A percentile compares a stretch with the other conserved stretches of the same genome.
Conservation (phyloP, 805 yeast species). For the Metschnikowia picachoensis region DNA sequence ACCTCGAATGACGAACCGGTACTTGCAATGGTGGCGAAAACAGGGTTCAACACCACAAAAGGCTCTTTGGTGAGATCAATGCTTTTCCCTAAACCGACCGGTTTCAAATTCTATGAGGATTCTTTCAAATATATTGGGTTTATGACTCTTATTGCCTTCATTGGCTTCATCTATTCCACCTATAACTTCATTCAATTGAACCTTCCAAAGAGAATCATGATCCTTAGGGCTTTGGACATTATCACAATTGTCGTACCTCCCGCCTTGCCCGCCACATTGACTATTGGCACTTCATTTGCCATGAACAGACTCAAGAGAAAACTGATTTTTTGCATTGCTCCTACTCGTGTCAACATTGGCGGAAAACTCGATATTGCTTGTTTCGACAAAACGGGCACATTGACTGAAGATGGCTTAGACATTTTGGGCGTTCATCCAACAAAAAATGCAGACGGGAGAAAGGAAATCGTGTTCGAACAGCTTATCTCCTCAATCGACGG, state of each 20-base stretch:
- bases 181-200: slow-evolving; percentile 77
- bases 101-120: slow-evolving; percentile 89
- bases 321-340: slow-evolving; percentile 84
- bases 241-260: slow-evolving; percentile 98
- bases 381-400: slow-evolving; percentile 96
- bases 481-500: slow-evolving; percentile 16
- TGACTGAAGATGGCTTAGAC: slow-evolving; percentile 95
- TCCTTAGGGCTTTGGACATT: slow-evolving; percentile 86
- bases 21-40: slow-evolving; percentile 79
- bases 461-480: slow-evolving; percentile 35
- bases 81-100: slow-evolving; percentile 93
- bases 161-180: slow-evolving; percentile 84
- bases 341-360: slow-evolving; percentile 92
- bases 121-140: slow-evolving; percentile 95
- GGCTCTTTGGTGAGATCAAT: slow-evolving; percentile 92
- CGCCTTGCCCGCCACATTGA: slow-evolving; percentile 94
- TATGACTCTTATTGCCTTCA: slow-evolving; percentile 78
- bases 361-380: slow-evolving; percentile 89
- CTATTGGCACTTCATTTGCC: slow-evolving; percentile 95
- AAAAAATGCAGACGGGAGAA: slow-evolving; percentile 38
- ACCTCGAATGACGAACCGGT: slow-evolving; percentile 72
- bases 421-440: slow-evolving; percentile 57
- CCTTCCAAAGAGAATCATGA: slow-evolving; percentile 61
- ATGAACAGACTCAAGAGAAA: slow-evolving; percentile 62
- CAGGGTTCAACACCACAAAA: slow-evolving; percentile 94